phyloP scores from a whole-genome alignment of 305 asterid genomes.

The Plantago coronopus region DNA sequence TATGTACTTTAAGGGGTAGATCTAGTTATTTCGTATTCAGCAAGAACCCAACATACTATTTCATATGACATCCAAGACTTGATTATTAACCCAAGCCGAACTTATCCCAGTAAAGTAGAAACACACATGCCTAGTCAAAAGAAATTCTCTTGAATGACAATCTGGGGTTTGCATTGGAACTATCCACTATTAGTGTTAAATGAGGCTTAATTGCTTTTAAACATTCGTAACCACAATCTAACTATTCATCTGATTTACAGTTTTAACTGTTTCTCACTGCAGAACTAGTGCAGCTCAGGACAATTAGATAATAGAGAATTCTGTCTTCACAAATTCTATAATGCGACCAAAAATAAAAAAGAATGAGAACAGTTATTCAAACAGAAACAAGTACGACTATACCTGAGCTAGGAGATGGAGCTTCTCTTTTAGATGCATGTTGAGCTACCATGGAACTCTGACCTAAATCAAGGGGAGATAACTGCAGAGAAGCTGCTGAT shows the following conservation, averaged over 20 bases:
- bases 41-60: not conserved
- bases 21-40: not conserved
- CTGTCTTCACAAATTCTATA: no score
- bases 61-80: not conserved
- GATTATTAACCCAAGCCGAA: not conserved
- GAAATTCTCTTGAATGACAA: not conserved
- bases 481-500: conserved; percentile 8
- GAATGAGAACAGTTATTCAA: not conserved
- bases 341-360: no score
- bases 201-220: no score
- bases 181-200: not conserved
- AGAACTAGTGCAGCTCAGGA: no score
- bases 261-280: no score
- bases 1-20: not conserved
- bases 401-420: conserved; percentile 16
- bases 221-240: not conserved
- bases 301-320: no score
- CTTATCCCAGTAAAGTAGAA: not conserved
- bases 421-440: conserved; percentile 6
- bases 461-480: not conserved
- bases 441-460: conserved; percentile 4
- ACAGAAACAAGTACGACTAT: not conserved
- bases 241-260: no score
- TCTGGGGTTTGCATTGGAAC: not conserved
- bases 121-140: not conserved